Conservation (phyloP, 164 flowering plant genomes). For the Vitis cinerea region DNA sequence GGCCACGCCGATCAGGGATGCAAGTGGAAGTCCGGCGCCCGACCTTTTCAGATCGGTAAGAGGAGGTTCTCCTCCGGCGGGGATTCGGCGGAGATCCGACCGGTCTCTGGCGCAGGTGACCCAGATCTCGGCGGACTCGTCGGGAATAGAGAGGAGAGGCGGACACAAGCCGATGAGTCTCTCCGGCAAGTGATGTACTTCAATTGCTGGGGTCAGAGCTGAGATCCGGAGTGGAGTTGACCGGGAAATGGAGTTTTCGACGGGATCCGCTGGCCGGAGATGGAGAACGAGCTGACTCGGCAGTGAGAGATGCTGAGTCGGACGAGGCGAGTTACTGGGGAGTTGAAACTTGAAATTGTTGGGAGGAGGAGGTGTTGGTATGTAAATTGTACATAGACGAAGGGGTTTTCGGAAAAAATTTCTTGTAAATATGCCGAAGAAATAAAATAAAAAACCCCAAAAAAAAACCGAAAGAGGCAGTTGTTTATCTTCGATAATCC, state of each 20-base stretch:
- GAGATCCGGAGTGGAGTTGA: slow-evolving; percentile 1
- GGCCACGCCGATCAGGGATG: slow-evolving; percentile 46
- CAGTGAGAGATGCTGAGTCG: no score
- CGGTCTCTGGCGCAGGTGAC: slow-evolving; percentile 9
- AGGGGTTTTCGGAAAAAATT: no score
- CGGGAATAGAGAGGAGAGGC: not conserved
- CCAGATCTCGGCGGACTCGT: not conserved
- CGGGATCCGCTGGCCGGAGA: not conserved
- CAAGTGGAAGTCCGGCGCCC: slow-evolving; percentile 33
- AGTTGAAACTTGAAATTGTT: no score
- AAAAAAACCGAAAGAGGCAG: no score
- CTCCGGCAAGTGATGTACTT: slow-evolving; percentile 49
- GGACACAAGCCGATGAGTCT: slow-evolving; percentile 34
- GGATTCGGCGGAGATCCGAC: slow-evolving; percentile 16
- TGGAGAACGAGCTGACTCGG: not conserved
- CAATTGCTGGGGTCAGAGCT: slow-evolving; percentile 57
- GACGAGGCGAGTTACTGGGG: no score
- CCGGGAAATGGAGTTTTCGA: not conserved
- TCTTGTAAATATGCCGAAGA: no score
- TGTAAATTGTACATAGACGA: no score
- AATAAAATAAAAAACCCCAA: no score
- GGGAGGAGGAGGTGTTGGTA: no score
- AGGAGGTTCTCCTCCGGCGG: slow-evolving; percentile 18
- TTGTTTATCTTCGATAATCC: no score
- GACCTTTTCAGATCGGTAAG: slow-evolving; percentile 20